These are phyloP conservation scores for Alternaria gansuensis DNA, from an alignment of 2,329 filamentous ascomycete species.

Conservation along the genomic window DNA sequence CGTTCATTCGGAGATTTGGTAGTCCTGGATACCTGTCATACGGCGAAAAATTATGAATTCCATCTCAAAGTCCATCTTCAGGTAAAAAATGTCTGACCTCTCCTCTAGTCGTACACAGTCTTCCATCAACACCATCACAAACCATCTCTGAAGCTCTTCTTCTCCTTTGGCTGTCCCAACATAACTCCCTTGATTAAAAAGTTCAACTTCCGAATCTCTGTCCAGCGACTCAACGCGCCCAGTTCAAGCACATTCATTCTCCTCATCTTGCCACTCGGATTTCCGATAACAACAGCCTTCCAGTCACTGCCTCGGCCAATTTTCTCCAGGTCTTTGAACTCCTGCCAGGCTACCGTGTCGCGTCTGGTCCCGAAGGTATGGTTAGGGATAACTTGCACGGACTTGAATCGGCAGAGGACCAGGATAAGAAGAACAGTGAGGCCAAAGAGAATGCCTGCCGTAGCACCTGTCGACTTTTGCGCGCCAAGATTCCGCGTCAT, in stretches of 20 bases:
- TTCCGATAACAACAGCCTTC: constrained; percentile 75
- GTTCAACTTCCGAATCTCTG: constrained; percentile 69
- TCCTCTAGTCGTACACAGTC: not conserved
- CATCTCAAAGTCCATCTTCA: not conserved
- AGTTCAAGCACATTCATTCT: constrained; percentile 77
- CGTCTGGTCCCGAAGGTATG: constrained; percentile 57
- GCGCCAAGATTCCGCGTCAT: constrained; percentile 72
- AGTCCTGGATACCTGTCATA: not conserved
- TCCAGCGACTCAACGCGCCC: constrained; percentile 74
- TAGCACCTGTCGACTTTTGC: constrained; percentile 72
- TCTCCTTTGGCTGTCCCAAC: constrained; percentile 28
- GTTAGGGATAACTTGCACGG: constrained; percentile 73
- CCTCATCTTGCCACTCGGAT: constrained; percentile 72
- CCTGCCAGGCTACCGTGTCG: constrained; percentile 44
- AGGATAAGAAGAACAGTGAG: constrained; percentile 70
- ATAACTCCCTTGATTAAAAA: constrained; percentile 43
- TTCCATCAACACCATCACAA: constrained; percentile 11
- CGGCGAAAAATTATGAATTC: not conserved
- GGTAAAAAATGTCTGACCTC: not conserved
- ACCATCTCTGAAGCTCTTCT: constrained; percentile 13
- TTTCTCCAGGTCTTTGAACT: constrained; percentile 53
- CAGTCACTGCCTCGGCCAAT: constrained; percentile 62
- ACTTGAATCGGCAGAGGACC: constrained; percentile 70
- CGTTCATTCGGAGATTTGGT: not conserved
- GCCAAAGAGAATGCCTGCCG: constrained; percentile 71